Conservation (phyloP, 352 stramenopile species). For the Globisporangium uncinulatum region DNA sequence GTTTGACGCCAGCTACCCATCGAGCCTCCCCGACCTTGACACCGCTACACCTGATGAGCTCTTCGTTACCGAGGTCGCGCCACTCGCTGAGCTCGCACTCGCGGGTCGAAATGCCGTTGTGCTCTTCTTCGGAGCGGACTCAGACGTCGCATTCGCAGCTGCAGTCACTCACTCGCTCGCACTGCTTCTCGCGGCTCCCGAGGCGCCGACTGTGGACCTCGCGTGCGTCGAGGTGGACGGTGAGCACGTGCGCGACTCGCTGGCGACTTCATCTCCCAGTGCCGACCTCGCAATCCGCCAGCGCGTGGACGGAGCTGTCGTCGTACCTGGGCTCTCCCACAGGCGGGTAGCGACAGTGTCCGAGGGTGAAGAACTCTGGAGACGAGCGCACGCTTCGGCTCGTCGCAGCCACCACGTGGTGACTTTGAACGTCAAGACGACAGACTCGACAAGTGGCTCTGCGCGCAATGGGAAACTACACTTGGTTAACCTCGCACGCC, state of each 20-base stretch:
- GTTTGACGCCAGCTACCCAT: not conserved
- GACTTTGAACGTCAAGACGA: slow-evolving; percentile 35
- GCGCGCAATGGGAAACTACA: slow-evolving; percentile 27
- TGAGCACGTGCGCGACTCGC: slow-evolving; percentile 37
- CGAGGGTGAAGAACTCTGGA: slow-evolving; percentile 28
- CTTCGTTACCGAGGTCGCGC: not conserved
- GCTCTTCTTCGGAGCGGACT: not conserved
- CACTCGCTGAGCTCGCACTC: not conserved
- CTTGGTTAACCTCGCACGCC: slow-evolving; percentile 32
- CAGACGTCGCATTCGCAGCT: not conserved
- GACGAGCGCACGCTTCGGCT: slow-evolving; percentile 47
- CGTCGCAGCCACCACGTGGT: slow-evolving; percentile 82
- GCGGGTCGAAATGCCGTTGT: not conserved
- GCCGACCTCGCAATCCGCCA: slow-evolving; percentile 31
- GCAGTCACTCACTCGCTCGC: not conserved
- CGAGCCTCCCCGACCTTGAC: too few species aligned
- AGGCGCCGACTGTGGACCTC: not conserved
- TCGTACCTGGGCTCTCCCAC: slow-evolving; percentile 25
- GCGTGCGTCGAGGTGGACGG: not conserved
- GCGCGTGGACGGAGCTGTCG: slow-evolving; percentile 26
- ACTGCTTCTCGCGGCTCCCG: not conserved
- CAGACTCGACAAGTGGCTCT: slow-evolving; percentile 9
- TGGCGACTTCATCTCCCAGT: slow-evolving; percentile 26
- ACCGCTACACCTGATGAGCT: not conserved
- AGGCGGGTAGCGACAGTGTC: slow-evolving; percentile 20